Conservation (phyloP, 1,284 basidiomycete species). For the Golubevia pallescens region DNA sequence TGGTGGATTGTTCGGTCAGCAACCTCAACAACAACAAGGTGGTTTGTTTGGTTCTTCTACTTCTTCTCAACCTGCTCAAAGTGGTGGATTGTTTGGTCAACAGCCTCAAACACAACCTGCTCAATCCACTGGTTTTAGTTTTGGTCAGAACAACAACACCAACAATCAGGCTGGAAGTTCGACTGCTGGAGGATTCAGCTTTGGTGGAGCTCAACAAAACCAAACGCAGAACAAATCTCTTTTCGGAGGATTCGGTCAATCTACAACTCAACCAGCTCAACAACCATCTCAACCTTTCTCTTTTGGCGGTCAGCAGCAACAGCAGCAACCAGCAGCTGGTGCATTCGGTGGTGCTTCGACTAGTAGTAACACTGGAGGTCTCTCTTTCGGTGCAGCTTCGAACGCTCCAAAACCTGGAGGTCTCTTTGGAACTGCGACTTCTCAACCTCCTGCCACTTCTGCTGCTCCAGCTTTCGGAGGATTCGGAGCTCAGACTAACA, state of each 20-base stretch:
- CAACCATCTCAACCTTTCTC: slow-evolving; percentile 23
- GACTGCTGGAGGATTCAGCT: not conserved
- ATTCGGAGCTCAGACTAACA: slow-evolving; percentile 25
- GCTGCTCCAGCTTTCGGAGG: slow-evolving; percentile 27
- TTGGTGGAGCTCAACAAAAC: slow-evolving; percentile 6
- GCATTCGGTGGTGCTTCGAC: no score
- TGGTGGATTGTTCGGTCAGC: slow-evolving; percentile 41
- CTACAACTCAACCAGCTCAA: slow-evolving; percentile 25
- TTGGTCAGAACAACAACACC: slow-evolving; percentile 28
- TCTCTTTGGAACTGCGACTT: slow-evolving; percentile 28
- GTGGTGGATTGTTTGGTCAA: slow-evolving; percentile 8
- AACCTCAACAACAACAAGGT: slow-evolving; percentile 16
- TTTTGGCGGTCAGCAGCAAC: slow-evolving; percentile 17
- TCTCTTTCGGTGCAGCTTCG: not conserved
- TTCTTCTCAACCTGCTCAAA: slow-evolving; percentile 6
- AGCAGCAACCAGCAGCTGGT: slow-evolving; percentile 2
- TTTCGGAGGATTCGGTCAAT: slow-evolving; percentile 25
- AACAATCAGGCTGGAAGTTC: slow-evolving; percentile 16
- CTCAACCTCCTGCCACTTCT: slow-evolving; percentile 27
- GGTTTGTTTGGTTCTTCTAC: slow-evolving; percentile 6
- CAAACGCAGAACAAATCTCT: slow-evolving; percentile 10
- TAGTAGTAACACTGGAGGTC: not conserved
- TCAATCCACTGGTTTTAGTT: slow-evolving; percentile 32
- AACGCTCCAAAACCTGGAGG: slow-evolving; percentile 31
- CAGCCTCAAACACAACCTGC: slow-evolving; percentile 6